These are phyloP conservation scores for Theobroma cacao DNA, from an alignment of 345 rosid species.

Conservation along the genomic window DNA sequence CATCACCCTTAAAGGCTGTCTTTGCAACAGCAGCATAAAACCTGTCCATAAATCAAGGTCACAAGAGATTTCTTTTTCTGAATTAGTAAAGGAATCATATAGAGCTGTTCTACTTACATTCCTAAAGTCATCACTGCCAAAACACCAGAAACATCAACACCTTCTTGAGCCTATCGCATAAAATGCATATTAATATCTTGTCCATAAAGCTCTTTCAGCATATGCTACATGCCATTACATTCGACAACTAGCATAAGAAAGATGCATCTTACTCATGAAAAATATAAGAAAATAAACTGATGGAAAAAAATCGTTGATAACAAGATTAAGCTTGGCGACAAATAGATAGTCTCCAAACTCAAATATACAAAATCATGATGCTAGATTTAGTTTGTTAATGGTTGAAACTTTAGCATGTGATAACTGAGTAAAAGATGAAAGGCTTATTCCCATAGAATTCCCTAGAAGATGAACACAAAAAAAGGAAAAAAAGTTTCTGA, in stretches of 20 bases:
- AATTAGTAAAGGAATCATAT: conserved; percentile 13
- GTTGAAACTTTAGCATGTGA: neutral
- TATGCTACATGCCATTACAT: neutral
- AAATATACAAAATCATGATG: neutral
- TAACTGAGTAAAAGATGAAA: neutral
- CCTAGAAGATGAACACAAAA: neutral
- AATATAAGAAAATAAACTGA: neutral
- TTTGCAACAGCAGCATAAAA: conserved; percentile 87
- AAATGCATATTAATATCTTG: conserved; percentile 5
- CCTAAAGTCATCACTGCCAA: conserved; percentile 96
- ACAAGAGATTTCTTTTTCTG: conserved; percentile 14
- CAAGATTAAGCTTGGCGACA: neutral
- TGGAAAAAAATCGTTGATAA: neutral
- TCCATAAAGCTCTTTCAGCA: neutral
- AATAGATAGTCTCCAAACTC: neutral
- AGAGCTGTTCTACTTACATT: conserved; percentile 59
- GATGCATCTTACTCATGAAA: neutral
- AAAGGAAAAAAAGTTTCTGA: neutral
- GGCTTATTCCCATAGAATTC: neutral
- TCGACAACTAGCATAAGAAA: neutral
- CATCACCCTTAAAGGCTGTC: conserved; percentile 92
- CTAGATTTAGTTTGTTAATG: neutral
- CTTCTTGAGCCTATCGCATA: conserved; percentile 83
- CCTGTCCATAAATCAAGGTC: conserved; percentile 42
- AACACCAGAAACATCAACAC: conserved; percentile 84